These are phyloP conservation scores for Fusarium sp. DNA, from an alignment of 2,329 filamentous ascomycete species.

Conservation along the genomic window DNA sequence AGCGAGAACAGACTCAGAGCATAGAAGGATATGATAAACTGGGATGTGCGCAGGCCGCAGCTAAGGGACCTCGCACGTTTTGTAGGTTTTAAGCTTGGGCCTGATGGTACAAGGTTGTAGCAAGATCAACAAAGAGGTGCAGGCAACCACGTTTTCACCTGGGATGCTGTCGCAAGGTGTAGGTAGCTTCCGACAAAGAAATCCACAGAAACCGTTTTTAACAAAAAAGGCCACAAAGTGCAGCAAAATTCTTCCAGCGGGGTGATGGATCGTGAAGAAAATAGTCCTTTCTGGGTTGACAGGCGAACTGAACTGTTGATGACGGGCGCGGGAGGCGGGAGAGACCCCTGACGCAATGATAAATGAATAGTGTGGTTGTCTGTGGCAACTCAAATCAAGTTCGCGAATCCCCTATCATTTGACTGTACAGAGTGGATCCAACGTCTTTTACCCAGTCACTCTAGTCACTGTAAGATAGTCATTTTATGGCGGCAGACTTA, in stretches of 20 bases:
- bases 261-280: slow-evolving; percentile 42
- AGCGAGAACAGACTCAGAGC: slow-evolving; percentile 14
- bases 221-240: slow-evolving; percentile 3
- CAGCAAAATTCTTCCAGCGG: slow-evolving; percentile 30
- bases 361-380: slow-evolving; percentile 53
- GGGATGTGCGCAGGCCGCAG: slow-evolving; percentile 38
- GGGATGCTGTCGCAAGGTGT: neutral
- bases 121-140: slow-evolving; percentile 32
- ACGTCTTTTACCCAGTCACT: too few relatives aligned
- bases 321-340: slow-evolving; percentile 25
- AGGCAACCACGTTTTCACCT: slow-evolving; percentile 16
- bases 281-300: slow-evolving; percentile 36
- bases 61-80: slow-evolving; percentile 28
- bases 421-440: slow-evolving; percentile 23
- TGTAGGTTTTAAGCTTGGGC: slow-evolving; percentile 19
- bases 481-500: too few relatives aligned
- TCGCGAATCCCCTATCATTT: slow-evolving; percentile 41
- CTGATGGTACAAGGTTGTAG: slow-evolving; percentile 3
- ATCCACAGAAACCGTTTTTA: neutral
- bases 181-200: slow-evolving; percentile 11
- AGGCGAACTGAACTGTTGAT: slow-evolving; percentile 46
- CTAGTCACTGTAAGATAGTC: too few relatives aligned
- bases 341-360: slow-evolving; percentile 53
- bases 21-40: slow-evolving; percentile 26
- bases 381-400: slow-evolving; percentile 55